A percentile compares a stretch with the other conserved stretches of the same genome.
These are phyloP conservation scores for Aureobasidium pullulans DNA, from an alignment of 2,329 filamentous ascomycete genomes.

Conservation along the genomic window DNA sequence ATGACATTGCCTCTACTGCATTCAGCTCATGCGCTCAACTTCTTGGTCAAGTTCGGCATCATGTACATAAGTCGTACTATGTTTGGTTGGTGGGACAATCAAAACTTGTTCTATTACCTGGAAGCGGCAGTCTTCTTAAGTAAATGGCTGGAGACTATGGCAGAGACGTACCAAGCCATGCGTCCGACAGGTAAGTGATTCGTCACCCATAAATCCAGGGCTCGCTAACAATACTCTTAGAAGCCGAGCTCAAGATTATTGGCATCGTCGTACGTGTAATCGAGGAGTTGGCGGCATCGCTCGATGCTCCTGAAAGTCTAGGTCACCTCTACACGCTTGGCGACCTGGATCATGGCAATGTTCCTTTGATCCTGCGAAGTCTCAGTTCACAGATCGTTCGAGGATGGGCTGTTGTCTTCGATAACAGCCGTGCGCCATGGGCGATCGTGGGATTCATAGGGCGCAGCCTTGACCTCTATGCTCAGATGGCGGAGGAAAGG, in stretches of 20 bases:
- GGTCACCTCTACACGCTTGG: not conserved
- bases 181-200: no score
- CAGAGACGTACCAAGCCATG: no score
- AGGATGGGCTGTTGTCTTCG: not conserved
- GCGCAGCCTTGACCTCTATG: not conserved
- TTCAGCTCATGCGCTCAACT: not conserved
- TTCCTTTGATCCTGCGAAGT: not conserved
- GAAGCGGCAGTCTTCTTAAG: not conserved
- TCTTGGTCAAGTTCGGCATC: not conserved
- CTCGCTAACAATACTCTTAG: not conserved
- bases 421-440: not conserved
- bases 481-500: not conserved
- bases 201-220: no score
- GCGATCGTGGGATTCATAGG: not conserved
- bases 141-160: not conserved
- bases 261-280: not conserved
- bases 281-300: not conserved
- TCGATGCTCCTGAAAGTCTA: not conserved
- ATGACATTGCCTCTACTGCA: not conserved
- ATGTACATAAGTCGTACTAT: not conserved
- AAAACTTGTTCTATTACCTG: not conserved
- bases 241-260: not conserved
- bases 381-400: not conserved
- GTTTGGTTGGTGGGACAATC: not conserved
- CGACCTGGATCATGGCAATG: not conserved